These are phyloP conservation scores for Debaryomyces coudertii DNA, from an alignment of 1,139 yeast species.

Conservation along the genomic window DNA sequence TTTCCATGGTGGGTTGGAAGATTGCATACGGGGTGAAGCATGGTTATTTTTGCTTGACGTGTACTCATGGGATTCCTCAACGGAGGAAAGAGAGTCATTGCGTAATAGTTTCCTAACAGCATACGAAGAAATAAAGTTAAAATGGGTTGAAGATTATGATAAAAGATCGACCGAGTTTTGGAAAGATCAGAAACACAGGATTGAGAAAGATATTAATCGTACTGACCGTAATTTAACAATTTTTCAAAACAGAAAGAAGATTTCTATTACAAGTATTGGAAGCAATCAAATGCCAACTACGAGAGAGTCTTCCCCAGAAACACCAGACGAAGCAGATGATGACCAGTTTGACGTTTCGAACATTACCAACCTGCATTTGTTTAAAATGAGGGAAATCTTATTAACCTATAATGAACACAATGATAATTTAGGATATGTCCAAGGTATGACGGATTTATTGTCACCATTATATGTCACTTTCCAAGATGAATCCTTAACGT, in stretches of 20 bases:
- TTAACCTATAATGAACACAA: constrained; percentile 87
- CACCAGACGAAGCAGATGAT: constrained; percentile 52
- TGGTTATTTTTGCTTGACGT: constrained; percentile 87
- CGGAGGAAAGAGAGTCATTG: constrained; percentile 65
- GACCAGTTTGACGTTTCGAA: constrained; percentile 52
- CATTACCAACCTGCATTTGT: constrained; percentile 69
- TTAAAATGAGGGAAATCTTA: constrained; percentile 73
- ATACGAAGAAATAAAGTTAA: constrained; percentile 65
- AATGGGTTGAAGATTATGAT: constrained; percentile 65
- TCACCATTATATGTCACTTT: constrained; percentile 82
- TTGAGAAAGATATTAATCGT: constrained; percentile 91
- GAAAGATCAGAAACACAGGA: constrained; percentile 85
- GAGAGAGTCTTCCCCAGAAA: constrained; percentile 40
- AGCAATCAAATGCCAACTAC: constrained; percentile 24
- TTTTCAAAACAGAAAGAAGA: constrained; percentile 46
- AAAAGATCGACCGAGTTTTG: constrained; percentile 71
- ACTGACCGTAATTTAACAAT: constrained; percentile 80
- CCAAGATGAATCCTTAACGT: constrained; percentile 77
- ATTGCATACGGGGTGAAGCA: constrained; percentile 64
- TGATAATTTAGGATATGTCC: constrained; percentile 87
- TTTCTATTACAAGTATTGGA: constrained; percentile 21
- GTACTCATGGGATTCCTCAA: constrained; percentile 85
- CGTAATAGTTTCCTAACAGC: constrained; percentile 59
- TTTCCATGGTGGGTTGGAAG: constrained; percentile 86
- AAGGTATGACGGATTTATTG: constrained; percentile 94